phyloP scores from a whole-genome alignment of 1,139 yeast species.

The Debaryomyces singareniensis region DNA sequence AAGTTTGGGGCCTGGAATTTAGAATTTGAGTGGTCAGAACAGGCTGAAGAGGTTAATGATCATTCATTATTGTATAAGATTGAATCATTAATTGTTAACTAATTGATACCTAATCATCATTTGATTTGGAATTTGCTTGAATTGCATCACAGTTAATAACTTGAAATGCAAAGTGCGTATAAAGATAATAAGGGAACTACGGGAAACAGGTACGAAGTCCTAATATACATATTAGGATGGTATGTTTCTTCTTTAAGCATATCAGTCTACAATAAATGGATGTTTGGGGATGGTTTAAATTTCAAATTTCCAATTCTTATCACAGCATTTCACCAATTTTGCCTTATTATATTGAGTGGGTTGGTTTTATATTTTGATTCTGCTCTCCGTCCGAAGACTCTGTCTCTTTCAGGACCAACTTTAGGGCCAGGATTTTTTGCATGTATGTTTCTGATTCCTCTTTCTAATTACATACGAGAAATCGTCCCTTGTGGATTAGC shows the following conservation, averaged over 20 bases:
- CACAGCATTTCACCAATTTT: conserved; percentile 79
- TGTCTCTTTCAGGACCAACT: not conserved
- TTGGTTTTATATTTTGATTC: conserved; percentile 42
- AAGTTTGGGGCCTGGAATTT: too few relatives aligned
- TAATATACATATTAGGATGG: conserved; percentile 38
- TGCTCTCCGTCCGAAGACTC: conserved; percentile 34
- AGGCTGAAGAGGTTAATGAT: too few relatives aligned
- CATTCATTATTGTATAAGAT: too few relatives aligned
- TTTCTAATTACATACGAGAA: conserved; percentile 35
- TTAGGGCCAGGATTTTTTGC: conserved; percentile 6
- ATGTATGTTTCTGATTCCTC: conserved; percentile 14
- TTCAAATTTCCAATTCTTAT: conserved; percentile 79
- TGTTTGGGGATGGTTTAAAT: conserved; percentile 75
- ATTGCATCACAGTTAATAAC: too few relatives aligned
- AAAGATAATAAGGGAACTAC: not conserved
- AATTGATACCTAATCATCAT: too few relatives aligned
- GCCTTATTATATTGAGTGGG: conserved; percentile 49
- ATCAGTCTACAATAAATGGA: conserved; percentile 94
- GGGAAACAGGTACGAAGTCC: too few relatives aligned
- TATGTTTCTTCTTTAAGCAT: conserved; percentile 62
- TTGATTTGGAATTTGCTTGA: too few relatives aligned
- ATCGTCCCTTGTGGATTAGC: conserved; percentile 84
- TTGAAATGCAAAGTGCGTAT: not conserved
- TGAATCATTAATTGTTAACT: too few relatives aligned
- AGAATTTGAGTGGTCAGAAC: too few relatives aligned